Percentiles rank a stretch among this genome's conserved stretches.
phyloP scores from a whole-genome alignment of 202 grass and related monocot genomes.

The Panicum virgatum region DNA sequence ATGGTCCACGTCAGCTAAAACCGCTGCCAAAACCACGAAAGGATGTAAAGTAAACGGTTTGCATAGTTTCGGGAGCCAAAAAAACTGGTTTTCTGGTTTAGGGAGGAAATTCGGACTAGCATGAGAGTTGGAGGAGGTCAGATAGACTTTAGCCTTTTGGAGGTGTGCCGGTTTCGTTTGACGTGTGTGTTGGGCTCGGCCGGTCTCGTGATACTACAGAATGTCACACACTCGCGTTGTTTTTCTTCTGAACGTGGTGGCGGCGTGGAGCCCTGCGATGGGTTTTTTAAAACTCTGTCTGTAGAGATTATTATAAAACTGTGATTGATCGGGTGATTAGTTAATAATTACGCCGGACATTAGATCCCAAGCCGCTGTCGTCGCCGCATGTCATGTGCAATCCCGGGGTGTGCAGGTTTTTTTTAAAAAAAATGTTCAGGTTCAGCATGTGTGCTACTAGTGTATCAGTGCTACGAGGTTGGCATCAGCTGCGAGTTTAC shows the following conservation, averaged over 20 bases:
- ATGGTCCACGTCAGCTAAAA: too few relatives aligned
- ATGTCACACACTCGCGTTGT: background rate
- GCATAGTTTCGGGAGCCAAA: too few relatives aligned
- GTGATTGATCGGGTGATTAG: background rate
- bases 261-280: background rate
- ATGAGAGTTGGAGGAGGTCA: too few relatives aligned
- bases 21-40: too few relatives aligned
- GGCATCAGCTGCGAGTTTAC: too few relatives aligned
- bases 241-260: conserved; percentile 7
- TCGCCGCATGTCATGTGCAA: conserved; percentile 33
- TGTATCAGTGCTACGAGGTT: background rate
- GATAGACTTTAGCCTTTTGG: too few relatives aligned
- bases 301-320: background rate
- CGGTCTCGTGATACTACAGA: conserved; percentile 47
- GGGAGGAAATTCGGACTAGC: too few relatives aligned
- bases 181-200: conserved; percentile 21
- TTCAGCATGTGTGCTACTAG: background rate
- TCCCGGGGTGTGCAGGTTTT: background rate
- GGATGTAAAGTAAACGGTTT: too few relatives aligned
- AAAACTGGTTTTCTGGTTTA: too few relatives aligned
- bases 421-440: background rate
- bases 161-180: too few relatives aligned
- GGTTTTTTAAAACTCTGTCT: too few relatives aligned
- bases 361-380: conserved; percentile 43
- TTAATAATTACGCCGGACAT: conserved; percentile 12